Percentiles rank a stretch among this genome's conserved stretches.
Conservation (phyloP, 2,329 filamentous ascomycete species). For the Fusarium hostae region DNA sequence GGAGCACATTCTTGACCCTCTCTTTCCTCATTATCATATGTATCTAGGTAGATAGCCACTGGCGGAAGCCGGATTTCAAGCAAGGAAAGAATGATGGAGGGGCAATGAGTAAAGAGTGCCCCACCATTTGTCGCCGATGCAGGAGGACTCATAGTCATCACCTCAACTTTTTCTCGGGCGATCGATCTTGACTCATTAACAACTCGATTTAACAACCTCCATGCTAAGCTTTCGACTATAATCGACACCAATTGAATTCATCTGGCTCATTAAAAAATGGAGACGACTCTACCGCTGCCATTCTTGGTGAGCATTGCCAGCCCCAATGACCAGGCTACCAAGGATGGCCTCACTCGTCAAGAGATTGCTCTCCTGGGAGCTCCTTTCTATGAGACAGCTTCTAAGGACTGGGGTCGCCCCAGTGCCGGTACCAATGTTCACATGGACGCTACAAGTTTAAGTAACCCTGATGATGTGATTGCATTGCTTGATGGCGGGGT, state of each 20-base stretch:
- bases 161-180: conserved; percentile 40
- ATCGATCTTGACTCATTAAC: conserved; percentile 40
- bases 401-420: conserved; percentile 60
- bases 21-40: not conserved
- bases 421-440: conserved; percentile 70
- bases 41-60: conserved; percentile 8
- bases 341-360: conserved; percentile 64
- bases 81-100: conserved; percentile 39
- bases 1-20: not conserved
- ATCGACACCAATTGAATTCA: conserved; percentile 18
- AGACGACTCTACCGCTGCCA: conserved; percentile 71
- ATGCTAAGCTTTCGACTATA: not conserved
- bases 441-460: conserved; percentile 79
- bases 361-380: conserved; percentile 70
- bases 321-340: conserved; percentile 59
- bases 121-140: conserved; percentile 46
- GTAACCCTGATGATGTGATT: conserved; percentile 77
- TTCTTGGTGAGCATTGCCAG: conserved; percentile 69
- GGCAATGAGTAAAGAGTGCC: conserved; percentile 42
- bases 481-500: conserved; percentile 87
- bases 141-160: conserved; percentile 44
- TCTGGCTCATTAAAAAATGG: conserved; percentile 58
- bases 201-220: conserved; percentile 12
- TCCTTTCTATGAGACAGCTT: conserved; percentile 67
- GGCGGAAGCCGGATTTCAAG: conserved; percentile 30